phyloP scores from a whole-genome alignment of 768 basidiomycete species.

The Mycena vitilis region DNA sequence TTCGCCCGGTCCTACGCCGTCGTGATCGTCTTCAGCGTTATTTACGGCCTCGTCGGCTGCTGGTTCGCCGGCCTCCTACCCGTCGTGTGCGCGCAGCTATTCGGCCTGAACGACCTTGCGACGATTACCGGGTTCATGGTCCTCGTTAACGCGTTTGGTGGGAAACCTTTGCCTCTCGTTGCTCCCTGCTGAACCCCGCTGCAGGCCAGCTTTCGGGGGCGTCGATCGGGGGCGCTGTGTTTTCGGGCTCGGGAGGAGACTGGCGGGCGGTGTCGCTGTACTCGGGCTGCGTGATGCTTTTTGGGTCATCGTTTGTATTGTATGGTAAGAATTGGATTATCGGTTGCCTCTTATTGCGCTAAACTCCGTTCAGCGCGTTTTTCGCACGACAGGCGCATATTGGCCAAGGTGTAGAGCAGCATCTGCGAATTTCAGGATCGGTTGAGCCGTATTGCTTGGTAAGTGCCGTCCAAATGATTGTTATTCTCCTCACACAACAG shows the following conservation, averaged over 20 bases:
- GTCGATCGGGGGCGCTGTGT: conserved; percentile 47
- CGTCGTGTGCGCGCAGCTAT: conserved; percentile 45
- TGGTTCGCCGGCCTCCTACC: conserved; percentile 49
- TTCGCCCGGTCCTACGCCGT: conserved; percentile 46
- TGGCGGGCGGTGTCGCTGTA: conserved; percentile 47
- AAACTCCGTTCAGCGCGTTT: conserved; percentile 25
- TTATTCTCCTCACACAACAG: no score
- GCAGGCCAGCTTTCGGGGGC: conserved; percentile 47
- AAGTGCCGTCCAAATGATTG: no score
- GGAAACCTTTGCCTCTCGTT: not conserved
- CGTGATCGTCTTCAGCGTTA: conserved; percentile 45
- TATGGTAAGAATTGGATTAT: conserved; percentile 40
- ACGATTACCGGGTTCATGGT: conserved; percentile 43
- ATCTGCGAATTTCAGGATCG: no score
- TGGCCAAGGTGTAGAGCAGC: conserved; percentile 29
- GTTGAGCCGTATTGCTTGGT: no score
- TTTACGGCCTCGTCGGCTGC: conserved; percentile 49
- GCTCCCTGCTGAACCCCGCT: not conserved
- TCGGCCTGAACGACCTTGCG: conserved; percentile 39
- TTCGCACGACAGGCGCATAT: conserved; percentile 35
- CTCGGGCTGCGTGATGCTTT: conserved; percentile 43
- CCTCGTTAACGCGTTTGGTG: conserved; percentile 38
- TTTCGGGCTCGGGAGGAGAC: conserved; percentile 43
- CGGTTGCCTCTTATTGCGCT: not conserved
- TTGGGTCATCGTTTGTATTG: conserved; percentile 43